Evolutionary conservation across 2,329 filamentous ascomycete genomes (phyloP), one percentile per base, ranked within the genome.

Genomic region (Meredithiella fracta): DNA sequence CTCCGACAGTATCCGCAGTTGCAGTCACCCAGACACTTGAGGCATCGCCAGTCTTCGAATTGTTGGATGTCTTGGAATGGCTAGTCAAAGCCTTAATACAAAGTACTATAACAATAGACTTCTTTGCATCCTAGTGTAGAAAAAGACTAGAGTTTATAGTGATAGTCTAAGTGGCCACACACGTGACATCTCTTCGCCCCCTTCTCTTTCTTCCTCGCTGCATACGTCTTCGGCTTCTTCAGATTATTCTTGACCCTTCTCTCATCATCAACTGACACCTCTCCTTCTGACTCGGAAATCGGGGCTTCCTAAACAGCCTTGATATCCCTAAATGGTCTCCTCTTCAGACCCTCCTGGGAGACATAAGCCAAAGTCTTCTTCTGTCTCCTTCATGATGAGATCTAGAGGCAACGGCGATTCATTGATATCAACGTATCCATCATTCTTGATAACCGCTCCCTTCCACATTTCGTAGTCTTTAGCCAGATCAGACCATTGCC

Each of bases 71-170:
- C 74, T 62, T 91, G 80, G 0, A 92, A 92, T 77, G 88, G 85
- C 65, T 89, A 79, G 66, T 97, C 91, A 64, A 95, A 95, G 0
- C 87, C 90, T 56, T 92, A 77, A 69, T 89, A 97, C 1, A 98
- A 74, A 15, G 85, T 85, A n/a, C 91, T 91, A 64, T 94, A 98
- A 67, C 92, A 97, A 65, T 94, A 98, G 0, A 79, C 80, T 56
- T 85, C 74, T 11, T 76, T 73, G 64, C 92, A 97, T 7, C 76
- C 78, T 2, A 71, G 69, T 38, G 73, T 82, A 0, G 80, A 82
- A 67, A 92, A 98, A 53, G 80, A 78, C 1, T 87, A 87, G 60
- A 95, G 79, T 63, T 88, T 90, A 79, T 94, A 96, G 20, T 75
- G 80, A 53, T 85, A 83, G 63, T 96, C 87, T 47, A 82, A 78